Conservation (phyloP, 192 early-diverging fungal species). For the Coemansia sp. region DNA sequence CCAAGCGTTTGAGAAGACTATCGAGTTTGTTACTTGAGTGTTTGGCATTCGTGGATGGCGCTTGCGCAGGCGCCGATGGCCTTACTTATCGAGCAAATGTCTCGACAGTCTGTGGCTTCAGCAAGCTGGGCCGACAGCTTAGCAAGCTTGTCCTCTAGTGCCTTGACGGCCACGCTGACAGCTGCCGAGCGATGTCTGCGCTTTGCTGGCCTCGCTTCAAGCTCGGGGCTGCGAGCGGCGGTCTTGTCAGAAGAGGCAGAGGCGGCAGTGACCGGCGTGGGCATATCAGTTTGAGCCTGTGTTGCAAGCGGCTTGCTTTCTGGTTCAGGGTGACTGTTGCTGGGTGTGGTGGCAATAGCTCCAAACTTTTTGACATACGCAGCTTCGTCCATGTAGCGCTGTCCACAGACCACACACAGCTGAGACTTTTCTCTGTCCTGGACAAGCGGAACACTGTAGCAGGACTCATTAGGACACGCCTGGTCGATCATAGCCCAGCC, state of each 20-base stretch:
- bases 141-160: conserved; percentile 28
- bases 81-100: conserved; percentile 22
- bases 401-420: conserved; percentile 41
- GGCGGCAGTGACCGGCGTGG: not conserved
- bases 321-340: conserved; percentile 1
- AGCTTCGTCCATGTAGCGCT: conserved; percentile 45
- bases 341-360: not conserved
- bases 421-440: conserved; percentile 36
- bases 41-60: conserved; percentile 24
- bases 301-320: not conserved
- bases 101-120: conserved; percentile 16
- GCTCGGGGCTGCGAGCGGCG: not conserved
- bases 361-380: conserved; percentile 38
- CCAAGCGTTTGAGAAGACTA: not conserved
- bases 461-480: conserved; percentile 33
- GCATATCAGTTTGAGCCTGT: not conserved
- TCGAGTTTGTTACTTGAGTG: not conserved
- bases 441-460: conserved; percentile 40
- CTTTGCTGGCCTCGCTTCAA: not conserved
- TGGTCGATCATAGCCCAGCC: conserved; percentile 51
- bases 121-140: conserved; percentile 25
- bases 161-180: conserved; percentile 13
- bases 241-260: not conserved
- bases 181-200: conserved; percentile 3
- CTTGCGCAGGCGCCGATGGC: conserved; percentile 31